Percentiles rank a stretch among this genome's conserved stretches.
phyloP scores from a whole-genome alignment of 2,329 filamentous ascomycete genomes.

The Coniochaeta sp. region DNA sequence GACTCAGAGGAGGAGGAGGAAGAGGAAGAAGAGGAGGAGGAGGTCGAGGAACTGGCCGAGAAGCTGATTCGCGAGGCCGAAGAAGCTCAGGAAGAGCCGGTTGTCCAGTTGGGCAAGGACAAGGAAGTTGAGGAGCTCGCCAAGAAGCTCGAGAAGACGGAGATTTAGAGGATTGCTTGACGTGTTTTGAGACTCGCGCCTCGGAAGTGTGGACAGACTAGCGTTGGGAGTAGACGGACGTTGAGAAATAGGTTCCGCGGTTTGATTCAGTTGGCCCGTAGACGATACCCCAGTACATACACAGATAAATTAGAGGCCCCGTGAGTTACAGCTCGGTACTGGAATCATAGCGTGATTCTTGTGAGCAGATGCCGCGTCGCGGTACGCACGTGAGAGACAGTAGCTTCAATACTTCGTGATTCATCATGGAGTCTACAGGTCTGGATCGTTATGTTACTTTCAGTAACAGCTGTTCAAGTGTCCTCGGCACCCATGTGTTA shows the following conservation, averaged over 20 bases:
- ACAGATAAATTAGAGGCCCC: neutral
- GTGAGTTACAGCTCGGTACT: neutral
- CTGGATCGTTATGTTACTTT: neutral
- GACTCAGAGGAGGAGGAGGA: constrained; percentile 57
- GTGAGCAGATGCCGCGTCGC: neutral
- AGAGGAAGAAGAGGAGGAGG: constrained; percentile 58
- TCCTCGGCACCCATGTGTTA: neutral
- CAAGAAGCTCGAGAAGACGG: constrained; percentile 65
- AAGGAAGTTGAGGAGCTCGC: constrained; percentile 77
- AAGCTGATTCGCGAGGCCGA: constrained; percentile 63
- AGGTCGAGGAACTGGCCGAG: constrained; percentile 58
- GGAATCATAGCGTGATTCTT: neutral
- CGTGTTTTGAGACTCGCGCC: neutral
- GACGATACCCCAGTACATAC: constrained; percentile 14
- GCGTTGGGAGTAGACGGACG: neutral
- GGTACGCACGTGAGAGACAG: neutral
- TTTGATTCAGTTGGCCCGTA: neutral
- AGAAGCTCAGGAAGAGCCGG: constrained; percentile 65
- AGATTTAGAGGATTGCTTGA: constrained; percentile 20
- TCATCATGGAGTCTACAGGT: neutral
- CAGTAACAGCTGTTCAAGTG: neutral
- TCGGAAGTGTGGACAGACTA: neutral
- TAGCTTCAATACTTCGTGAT: neutral
- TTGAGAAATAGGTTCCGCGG: constrained; percentile 2
- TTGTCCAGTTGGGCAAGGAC: constrained; percentile 57